Evolutionary conservation across 352 stramenopile species (phyloP).

Genomic region (Phytophthora hibernalis): DNA sequence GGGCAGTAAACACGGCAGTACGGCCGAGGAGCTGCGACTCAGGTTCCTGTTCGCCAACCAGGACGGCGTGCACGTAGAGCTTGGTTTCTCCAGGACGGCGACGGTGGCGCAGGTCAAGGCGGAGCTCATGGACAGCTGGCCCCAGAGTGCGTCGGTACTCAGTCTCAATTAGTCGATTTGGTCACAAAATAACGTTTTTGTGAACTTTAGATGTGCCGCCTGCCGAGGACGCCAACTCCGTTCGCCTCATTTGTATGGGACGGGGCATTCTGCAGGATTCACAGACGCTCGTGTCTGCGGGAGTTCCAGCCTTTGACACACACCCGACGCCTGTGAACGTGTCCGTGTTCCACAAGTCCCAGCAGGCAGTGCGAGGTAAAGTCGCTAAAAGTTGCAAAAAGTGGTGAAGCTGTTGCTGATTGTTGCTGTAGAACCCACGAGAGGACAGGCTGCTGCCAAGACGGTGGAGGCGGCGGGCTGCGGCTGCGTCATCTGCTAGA

Average conservation of each 20-base stretch:
- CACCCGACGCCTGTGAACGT: slow-evolving; percentile 97
- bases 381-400: background rate
- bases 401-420: slow-evolving; percentile 4
- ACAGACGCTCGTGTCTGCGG: slow-evolving; percentile 79
- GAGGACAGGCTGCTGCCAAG: slow-evolving; percentile 35
- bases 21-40: slow-evolving; percentile 61
- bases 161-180: background rate
- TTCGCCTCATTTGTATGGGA: slow-evolving; percentile 96
- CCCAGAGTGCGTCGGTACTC: slow-evolving; percentile 42
- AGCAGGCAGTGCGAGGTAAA: slow-evolving; percentile 43
- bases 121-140: slow-evolving; percentile 76
- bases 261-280: slow-evolving; percentile 92
- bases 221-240: slow-evolving; percentile 58
- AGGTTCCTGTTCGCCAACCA: slow-evolving; percentile 90
- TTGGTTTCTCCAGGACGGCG: slow-evolving; percentile 58
- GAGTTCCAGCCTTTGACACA: slow-evolving; percentile 92
- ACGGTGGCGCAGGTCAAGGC: slow-evolving; percentile 70
- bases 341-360: slow-evolving; percentile 68
- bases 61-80: slow-evolving; percentile 72
- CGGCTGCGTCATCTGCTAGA: slow-evolving; percentile 65
- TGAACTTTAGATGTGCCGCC: slow-evolving; percentile 57
- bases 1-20: slow-evolving; percentile 41
- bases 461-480: slow-evolving; percentile 62
- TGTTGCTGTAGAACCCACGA: slow-evolving; percentile 28
- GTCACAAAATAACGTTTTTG: too few species aligned